A percentile compares a stretch with the other conserved stretches of the same genome.
These are phyloP conservation scores for Olyra latifolia DNA, from an alignment of 176 grass and related monocot species.

Conservation along the genomic window DNA sequence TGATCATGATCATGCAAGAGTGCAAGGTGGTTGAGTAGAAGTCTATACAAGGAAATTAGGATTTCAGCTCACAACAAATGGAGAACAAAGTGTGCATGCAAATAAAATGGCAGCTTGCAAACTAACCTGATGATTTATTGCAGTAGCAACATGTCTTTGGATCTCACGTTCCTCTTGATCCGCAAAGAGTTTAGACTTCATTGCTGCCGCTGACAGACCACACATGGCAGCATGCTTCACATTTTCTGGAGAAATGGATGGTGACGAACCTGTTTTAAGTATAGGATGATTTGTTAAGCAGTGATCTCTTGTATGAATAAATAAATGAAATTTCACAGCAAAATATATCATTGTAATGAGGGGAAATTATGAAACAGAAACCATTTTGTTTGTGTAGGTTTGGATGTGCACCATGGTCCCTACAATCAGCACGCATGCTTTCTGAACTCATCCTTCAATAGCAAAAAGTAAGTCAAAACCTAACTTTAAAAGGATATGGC, in stretches of 20 bases:
- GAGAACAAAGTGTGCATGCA: neutral
- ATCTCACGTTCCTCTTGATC: constrained; percentile 99
- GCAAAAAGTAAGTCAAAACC: constrained; percentile 36
- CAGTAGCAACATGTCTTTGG: constrained; percentile 76
- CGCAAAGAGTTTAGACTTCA: constrained; percentile 92
- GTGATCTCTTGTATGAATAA: constrained; percentile 21
- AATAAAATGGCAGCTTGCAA: neutral
- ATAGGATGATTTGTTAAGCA: constrained; percentile 21
- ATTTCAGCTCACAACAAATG: neutral
- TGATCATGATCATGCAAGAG: neutral
- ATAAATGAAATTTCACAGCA: neutral
- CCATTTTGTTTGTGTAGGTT: constrained; percentile 49
- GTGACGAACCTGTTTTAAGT: constrained; percentile 40
- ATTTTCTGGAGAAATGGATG: constrained; percentile 55
- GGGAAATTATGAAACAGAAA: constrained; percentile 37
- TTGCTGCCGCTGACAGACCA: constrained; percentile 81
- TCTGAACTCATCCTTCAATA: constrained; percentile 66
- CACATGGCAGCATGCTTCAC: constrained; percentile 66
- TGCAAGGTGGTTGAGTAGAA: neutral
- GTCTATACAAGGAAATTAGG: neutral
- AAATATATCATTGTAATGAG: neutral
- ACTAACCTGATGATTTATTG: constrained; percentile 91
- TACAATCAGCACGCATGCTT: constrained; percentile 52
- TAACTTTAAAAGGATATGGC: neutral
- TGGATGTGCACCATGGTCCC: constrained; percentile 41